phyloP scores from a whole-genome alignment of 768 basidiomycete species.

The Russula compacta region DNA sequence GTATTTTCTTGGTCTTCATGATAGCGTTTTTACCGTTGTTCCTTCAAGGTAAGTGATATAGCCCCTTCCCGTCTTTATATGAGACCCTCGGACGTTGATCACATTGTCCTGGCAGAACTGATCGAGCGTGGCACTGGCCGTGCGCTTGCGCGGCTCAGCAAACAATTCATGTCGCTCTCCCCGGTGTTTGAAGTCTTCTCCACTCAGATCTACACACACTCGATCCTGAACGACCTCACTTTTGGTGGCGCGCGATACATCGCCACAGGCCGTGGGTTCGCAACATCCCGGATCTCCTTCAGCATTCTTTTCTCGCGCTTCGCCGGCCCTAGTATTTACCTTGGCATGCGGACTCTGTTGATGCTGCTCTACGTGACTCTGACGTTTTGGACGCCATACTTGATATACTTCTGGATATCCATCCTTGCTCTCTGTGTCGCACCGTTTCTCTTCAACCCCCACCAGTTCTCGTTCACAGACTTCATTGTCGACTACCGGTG shows the following conservation, averaged over 20 bases:
- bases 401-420: conserved; percentile 98
- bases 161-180: conserved; percentile 91
- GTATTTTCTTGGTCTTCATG: conserved; percentile 97
- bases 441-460: conserved; percentile 99
- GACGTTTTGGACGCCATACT: conserved; percentile 81
- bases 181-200: conserved; percentile 97
- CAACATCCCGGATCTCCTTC: conserved; percentile 91
- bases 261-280: conserved; percentile 97
- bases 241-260: conserved; percentile 99
- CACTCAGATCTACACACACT: conserved; percentile 97
- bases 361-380: conserved; percentile 92
- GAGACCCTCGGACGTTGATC: conserved; percentile 3
- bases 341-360: conserved; percentile 88
- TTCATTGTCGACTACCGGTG: conserved; percentile 94
- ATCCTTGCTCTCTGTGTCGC: conserved; percentile 86
- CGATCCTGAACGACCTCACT: conserved; percentile 92
- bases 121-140: conserved; percentile 91
- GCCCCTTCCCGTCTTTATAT: not conserved
- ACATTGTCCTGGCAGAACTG: conserved; percentile 50
- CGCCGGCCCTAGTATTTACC: conserved; percentile 95
- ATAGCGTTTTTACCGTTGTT: conserved; percentile 93
- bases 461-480: conserved; percentile 95
- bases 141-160: conserved; percentile 83
- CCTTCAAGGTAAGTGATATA: conserved; percentile 64
- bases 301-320: conserved; percentile 95